These are phyloP conservation scores for Blastobotrys persicus DNA, from an alignment of 1,139 yeast species.

Conservation along the genomic window DNA sequence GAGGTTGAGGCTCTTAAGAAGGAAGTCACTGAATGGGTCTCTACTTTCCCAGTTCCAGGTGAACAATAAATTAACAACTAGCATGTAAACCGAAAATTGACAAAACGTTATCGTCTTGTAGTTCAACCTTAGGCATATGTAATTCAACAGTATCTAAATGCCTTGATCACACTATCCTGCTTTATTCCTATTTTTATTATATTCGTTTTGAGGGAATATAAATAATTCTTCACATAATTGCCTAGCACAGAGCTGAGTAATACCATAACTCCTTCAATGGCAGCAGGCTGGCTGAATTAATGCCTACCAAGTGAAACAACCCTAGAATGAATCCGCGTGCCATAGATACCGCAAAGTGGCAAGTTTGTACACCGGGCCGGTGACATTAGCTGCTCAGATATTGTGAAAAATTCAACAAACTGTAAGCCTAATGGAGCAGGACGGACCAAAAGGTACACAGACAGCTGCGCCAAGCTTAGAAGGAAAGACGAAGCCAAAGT, in stretches of 20 bases:
- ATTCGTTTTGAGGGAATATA: too few species aligned
- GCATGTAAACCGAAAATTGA: too few species aligned
- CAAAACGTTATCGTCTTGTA: background rate
- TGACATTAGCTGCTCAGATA: background rate
- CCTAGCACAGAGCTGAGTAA: too few species aligned
- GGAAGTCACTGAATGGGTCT: slow-evolving; percentile 90
- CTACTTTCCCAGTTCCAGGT: slow-evolving; percentile 84
- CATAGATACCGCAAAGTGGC: background rate
- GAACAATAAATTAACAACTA: slow-evolving; percentile 16
- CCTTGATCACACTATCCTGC: too few species aligned
- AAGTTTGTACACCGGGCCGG: background rate
- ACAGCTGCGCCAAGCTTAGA: slow-evolving; percentile 7
- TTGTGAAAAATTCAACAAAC: slow-evolving; percentile 1
- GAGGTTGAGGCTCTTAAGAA: slow-evolving; percentile 65
- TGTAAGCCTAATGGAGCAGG: background rate
- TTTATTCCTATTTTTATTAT: too few species aligned
- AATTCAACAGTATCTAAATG: background rate
- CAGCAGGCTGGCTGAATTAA: too few species aligned
- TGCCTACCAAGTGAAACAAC: too few species aligned
- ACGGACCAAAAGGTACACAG: background rate
- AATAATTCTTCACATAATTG: too few species aligned
- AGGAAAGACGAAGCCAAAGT: slow-evolving; percentile 16
- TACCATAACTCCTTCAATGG: too few species aligned
- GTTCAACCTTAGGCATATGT: background rate
- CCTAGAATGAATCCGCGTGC: background rate